A percentile compares a stretch with the other conserved stretches of the same genome.
phyloP scores from a whole-genome alignment of 1,284 basidiomycete genomes.

The Marasmius sp. region DNA sequence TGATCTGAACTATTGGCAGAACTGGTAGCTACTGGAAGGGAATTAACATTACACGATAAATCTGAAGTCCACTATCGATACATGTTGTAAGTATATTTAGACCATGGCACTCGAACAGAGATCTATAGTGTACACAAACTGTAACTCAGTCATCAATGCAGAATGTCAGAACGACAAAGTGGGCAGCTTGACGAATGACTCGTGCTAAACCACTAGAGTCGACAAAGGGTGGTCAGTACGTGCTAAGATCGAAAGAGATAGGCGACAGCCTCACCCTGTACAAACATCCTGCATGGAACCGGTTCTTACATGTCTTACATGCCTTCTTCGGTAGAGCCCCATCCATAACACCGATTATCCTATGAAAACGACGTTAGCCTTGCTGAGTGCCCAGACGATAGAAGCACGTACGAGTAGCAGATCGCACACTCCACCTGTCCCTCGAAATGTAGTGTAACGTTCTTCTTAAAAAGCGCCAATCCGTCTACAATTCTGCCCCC shows the following conservation, averaged over 20 bases:
- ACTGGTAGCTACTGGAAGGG: too few species aligned
- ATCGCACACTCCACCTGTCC: conserved; percentile 94
- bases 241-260: neutral
- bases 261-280: conserved; percentile 65
- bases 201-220: conserved; percentile 83
- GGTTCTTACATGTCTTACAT: conserved; percentile 94
- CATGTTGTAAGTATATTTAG: neutral
- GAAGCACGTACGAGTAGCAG: conserved; percentile 80
- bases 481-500: conserved; percentile 86
- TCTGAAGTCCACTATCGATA: neutral
- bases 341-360: conserved; percentile 92
- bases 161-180: conserved; percentile 81
- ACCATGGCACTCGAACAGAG: neutral
- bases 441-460: conserved; percentile 89
- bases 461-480: conserved; percentile 92
- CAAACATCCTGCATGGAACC: conserved; percentile 91
- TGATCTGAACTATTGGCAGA: too few species aligned
- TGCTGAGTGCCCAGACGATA: neutral
- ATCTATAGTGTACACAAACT: neutral
- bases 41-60: neutral
- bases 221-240: conserved; percentile 10
- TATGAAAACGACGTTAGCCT: conserved; percentile 30
- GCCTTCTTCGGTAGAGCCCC: conserved; percentile 88
- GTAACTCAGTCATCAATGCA: conserved; percentile 24
- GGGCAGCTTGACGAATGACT: conserved; percentile 91